phyloP scores from a whole-genome alignment of 768 basidiomycete genomes.

The Pleurotus pulmonarius region DNA sequence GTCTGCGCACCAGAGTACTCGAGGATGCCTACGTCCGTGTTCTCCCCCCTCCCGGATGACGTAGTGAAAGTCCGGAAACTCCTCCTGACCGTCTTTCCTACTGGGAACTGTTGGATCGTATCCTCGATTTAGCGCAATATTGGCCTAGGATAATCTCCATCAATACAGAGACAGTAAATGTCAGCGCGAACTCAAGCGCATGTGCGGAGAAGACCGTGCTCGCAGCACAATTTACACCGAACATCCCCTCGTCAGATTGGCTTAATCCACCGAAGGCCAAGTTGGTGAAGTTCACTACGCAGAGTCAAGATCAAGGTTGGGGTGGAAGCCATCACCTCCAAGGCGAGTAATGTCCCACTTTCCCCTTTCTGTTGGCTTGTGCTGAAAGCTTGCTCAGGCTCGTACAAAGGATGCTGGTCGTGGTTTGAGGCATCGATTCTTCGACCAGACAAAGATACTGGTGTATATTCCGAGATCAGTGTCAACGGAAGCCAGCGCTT shows the following conservation, averaged over 20 bases:
- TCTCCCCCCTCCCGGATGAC: background rate
- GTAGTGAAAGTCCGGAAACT: background rate
- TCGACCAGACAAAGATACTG: conserved; percentile 11
- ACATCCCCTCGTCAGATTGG: background rate
- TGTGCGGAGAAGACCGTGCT: background rate
- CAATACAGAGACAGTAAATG: background rate
- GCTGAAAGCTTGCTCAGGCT: conserved; percentile 13
- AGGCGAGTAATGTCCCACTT: conserved; percentile 13
- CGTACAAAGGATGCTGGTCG: conserved; percentile 24
- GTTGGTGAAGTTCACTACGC: conserved; percentile 14
- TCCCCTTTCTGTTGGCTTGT: background rate
- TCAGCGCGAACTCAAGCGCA: background rate
- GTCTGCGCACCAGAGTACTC: no score
- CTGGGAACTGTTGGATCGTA: background rate
- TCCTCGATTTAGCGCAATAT: background rate
- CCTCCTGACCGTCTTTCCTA: background rate
- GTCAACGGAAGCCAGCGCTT: conserved; percentile 12
- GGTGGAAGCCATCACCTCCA: conserved; percentile 17
- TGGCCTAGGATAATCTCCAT: background rate
- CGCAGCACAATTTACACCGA: background rate
- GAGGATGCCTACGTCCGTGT: no score
- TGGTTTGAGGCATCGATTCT: conserved; percentile 31
- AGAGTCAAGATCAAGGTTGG: conserved; percentile 30
- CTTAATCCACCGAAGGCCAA: conserved; percentile 8
- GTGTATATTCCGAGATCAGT: conserved; percentile 8